A percentile compares a stretch with the other conserved stretches of the same genome.
Evolutionary conservation across 179 eudicot genomes (phyloP).

Genomic region (Corrigiola litoralis): DNA sequence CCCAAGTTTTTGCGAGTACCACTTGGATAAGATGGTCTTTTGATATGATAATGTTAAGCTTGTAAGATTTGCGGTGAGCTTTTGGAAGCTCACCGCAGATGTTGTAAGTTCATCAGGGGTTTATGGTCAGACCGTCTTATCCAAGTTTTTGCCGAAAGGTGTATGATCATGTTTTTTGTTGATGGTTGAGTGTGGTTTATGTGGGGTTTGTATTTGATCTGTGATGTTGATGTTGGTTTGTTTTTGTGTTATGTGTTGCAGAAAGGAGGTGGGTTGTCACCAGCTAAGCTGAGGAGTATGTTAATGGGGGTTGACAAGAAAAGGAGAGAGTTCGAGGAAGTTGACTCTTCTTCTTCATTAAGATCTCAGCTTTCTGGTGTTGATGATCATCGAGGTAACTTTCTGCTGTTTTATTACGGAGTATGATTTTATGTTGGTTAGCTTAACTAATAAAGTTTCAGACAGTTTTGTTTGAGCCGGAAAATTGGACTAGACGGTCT

Average conservation of each 20-base stretch:
- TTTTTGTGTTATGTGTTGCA: slow-evolving; percentile 3
- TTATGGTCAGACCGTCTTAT: no score
- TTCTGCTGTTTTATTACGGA: not conserved
- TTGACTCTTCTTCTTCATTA: slow-evolving; percentile 39
- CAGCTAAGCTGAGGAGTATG: slow-evolving; percentile 58
- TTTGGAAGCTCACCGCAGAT: no score
- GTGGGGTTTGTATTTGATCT: not conserved
- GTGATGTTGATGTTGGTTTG: slow-evolving; percentile 2
- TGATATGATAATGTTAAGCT: no score
- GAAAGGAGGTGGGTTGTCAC: slow-evolving; percentile 44
- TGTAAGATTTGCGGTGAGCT: no score
- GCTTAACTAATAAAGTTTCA: not conserved
- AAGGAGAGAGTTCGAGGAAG: slow-evolving; percentile 32
- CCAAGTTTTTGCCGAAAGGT: not conserved
- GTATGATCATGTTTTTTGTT: not conserved
- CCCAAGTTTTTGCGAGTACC: no score
- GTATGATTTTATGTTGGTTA: not conserved
- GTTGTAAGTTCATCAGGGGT: no score
- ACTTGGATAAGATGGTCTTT: no score
- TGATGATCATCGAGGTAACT: slow-evolving; percentile 41
- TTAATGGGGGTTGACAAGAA: slow-evolving; percentile 43
- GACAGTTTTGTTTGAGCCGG: not conserved
- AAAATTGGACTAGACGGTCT: no score
- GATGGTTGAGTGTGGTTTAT: not conserved
- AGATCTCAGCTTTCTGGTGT: slow-evolving; percentile 45